A percentile compares a stretch with the other conserved stretches of the same genome.
These are phyloP conservation scores for Amanita rimosa DNA, from an alignment of 768 basidiomycete genomes.

Conservation along the genomic window DNA sequence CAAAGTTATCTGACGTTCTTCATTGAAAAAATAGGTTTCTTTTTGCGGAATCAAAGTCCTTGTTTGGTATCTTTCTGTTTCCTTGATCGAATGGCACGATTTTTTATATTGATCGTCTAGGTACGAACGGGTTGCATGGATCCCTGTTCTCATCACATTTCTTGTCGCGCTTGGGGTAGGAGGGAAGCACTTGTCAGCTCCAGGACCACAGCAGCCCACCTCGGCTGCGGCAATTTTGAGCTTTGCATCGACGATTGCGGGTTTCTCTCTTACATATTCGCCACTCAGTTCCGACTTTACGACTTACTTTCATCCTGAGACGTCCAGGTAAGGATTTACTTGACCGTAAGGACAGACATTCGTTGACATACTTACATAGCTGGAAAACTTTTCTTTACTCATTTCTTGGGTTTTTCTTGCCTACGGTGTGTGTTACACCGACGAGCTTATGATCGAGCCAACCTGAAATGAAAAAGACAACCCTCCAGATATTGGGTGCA, in stretches of 20 bases:
- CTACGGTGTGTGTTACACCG: constrained; percentile 28
- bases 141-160: constrained; percentile 68
- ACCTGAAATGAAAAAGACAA: constrained; percentile 22
- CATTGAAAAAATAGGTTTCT: constrained; percentile 25
- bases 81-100: background rate
- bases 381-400: constrained; percentile 56
- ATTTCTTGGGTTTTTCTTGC: constrained; percentile 57
- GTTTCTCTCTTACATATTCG: constrained; percentile 58
- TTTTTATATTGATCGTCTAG: constrained; percentile 15
- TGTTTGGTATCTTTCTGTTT: constrained; percentile 22
- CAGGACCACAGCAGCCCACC: constrained; percentile 38
- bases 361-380: constrained; percentile 24
- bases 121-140: constrained; percentile 69
- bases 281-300: constrained; percentile 64
- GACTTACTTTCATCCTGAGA: constrained; percentile 49
- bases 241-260: constrained; percentile 62
- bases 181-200: constrained; percentile 51
- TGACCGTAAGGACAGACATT: background rate
- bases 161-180: constrained; percentile 64
- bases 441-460: background rate
- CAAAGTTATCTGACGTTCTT: constrained; percentile 7
- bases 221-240: constrained; percentile 43
- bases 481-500: constrained; percentile 42
- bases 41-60: constrained; percentile 46
- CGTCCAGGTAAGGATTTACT: constrained; percentile 34